Evolutionary conservation across 2,329 filamentous ascomycete species (phyloP), one percentile per base, ranked within the genome.

Genomic region (Celoporthe dispersa): DNA sequence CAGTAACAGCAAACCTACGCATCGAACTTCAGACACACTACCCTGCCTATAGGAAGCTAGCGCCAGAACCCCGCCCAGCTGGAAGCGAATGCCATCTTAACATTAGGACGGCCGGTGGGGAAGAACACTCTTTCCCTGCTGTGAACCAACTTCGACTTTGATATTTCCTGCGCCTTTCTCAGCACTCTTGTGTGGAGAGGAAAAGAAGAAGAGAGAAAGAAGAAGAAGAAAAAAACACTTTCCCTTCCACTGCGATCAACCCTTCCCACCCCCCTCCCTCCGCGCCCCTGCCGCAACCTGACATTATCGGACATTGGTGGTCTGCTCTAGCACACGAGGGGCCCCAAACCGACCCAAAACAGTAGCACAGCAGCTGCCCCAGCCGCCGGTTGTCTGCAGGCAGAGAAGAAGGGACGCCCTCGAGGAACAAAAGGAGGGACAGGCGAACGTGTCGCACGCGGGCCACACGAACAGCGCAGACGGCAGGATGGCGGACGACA

Each of bases 401-500:
- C 5, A 31, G 25, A 28, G 53, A 31, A 6, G 14, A 12, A 55
- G 11, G 11, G 41, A 44, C 41, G 41, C 41, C 25, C 53, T 55
- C 11, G 25, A 55, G 53, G 44, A 48, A 22, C 44, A 22, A 55
- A 28, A 55, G 22, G 25, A 16, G 16, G 12, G 6, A 62, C 33
- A 62, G 60, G n/a, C 60, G 5, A 62, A n/a, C 19, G 22, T 37
- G 35, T 39, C 60, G 35, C 35, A 39, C 33, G 33, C 12, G 16
- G 44, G 44, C 16, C 44, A 48, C 53, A 31, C 25, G 53, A 55
- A 31, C 2, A 62, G 31, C 11, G 25, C 41, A 39, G 66, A 37
- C 65, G 61, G 60, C 62, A 65, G 44, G 48, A 71, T 72, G 70
- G 57, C 70, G 37, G 70, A 71, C 62, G 64, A 66, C 53, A 33